Evolutionary conservation across 2,329 filamentous ascomycete species (phyloP).

Genomic region (Chaetomiaceae sp.): DNA sequence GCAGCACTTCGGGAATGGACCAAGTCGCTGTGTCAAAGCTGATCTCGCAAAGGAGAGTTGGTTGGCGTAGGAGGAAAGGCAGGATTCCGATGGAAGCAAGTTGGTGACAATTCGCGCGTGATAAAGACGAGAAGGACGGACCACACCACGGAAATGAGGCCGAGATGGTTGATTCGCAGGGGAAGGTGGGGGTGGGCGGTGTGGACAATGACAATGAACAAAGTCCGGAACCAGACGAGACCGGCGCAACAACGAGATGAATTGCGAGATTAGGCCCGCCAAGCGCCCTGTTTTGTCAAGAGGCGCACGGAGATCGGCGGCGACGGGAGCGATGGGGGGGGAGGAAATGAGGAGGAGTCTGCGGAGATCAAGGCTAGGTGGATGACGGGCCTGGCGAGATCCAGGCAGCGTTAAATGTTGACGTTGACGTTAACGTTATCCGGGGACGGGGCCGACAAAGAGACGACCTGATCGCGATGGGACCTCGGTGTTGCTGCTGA

Average conservation of each 20-base stretch:
- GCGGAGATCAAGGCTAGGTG: not conserved
- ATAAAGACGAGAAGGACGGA: conserved; percentile 12
- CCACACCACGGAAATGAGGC: conserved; percentile 11
- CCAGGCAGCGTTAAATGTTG: too few species aligned
- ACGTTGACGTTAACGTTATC: too few species aligned
- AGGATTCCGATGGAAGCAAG: not conserved
- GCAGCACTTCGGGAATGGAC: too few species aligned
- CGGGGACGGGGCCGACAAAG: too few species aligned
- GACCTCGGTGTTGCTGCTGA: too few species aligned
- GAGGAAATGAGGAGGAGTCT: conserved; percentile 3
- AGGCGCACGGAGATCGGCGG: conserved; percentile 3
- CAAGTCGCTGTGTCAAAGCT: too few species aligned
- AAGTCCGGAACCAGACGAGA: conserved; percentile 19
- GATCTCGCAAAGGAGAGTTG: too few species aligned
- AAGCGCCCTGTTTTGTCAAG: not conserved
- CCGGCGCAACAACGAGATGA: conserved; percentile 9
- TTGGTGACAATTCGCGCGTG: conserved; percentile 12
- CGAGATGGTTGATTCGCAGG: conserved; percentile 11
- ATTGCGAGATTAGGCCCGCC: conserved; percentile 10
- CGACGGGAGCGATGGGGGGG: not conserved
- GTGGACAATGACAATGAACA: conserved; percentile 17
- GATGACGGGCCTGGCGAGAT: too few species aligned
- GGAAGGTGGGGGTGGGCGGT: conserved; percentile 1
- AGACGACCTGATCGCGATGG: too few species aligned
- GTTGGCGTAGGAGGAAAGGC: not conserved